Percentiles rank a stretch among this genome's conserved stretches.
Conservation (phyloP, 352 stramenopile species). For the Globisporangium nagaii region DNA sequence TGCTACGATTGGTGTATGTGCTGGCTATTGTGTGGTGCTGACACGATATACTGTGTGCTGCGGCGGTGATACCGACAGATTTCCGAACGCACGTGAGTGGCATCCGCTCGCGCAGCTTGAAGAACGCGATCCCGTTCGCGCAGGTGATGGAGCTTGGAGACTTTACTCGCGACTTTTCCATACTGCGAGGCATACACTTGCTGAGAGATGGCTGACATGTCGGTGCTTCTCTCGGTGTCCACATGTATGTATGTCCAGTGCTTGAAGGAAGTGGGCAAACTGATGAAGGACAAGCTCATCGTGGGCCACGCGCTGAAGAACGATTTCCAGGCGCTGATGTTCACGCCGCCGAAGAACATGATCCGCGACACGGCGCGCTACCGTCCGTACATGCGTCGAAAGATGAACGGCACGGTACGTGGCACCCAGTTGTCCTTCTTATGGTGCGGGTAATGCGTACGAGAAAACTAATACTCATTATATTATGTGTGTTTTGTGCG, state of each 20-base stretch:
- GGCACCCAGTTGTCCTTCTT: too few species aligned
- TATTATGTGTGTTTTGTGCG: neutral
- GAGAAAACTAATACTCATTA: too few species aligned
- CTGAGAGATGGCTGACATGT: neutral
- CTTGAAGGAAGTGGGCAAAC: constrained; percentile 75
- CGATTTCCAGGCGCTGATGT: constrained; percentile 86
- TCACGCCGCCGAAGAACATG: constrained; percentile 70
- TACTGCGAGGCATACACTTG: neutral
- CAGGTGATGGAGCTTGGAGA: constrained; percentile 28
- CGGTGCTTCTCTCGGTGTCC: neutral
- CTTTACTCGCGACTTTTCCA: neutral
- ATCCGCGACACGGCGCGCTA: constrained; percentile 84
- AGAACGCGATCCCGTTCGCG: constrained; percentile 71
- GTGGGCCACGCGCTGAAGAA: constrained; percentile 82
- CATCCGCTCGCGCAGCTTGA: constrained; percentile 62
- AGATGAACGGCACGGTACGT: constrained; percentile 77
- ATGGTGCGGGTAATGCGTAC: too few species aligned
- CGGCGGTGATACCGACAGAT: constrained; percentile 20
- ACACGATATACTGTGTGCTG: neutral
- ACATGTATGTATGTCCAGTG: constrained; percentile 26
- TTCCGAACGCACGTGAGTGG: constrained; percentile 85
- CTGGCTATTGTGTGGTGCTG: neutral
- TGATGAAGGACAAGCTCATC: constrained; percentile 77
- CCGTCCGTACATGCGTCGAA: constrained; percentile 82
- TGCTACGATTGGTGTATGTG: neutral